These are phyloP conservation scores for Ophiosphaerella korrae DNA, from an alignment of 2,329 filamentous ascomycete species.

Conservation along the genomic window DNA sequence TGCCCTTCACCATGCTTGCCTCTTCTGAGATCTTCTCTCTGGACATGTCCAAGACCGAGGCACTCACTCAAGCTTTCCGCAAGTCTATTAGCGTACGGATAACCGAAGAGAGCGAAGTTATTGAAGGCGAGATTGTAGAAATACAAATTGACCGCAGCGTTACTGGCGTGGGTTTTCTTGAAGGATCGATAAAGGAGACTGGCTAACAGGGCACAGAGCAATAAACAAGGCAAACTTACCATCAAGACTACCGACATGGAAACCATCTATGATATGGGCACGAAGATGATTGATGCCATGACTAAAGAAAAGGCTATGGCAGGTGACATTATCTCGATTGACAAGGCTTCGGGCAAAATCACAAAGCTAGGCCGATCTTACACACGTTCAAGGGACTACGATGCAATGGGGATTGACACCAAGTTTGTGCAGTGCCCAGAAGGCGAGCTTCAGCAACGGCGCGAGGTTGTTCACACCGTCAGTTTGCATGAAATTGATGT, in stretches of 20 bases:
- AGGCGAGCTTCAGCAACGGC: constrained; percentile 94
- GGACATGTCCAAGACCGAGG: constrained; percentile 99
- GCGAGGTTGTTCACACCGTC: constrained; percentile 96
- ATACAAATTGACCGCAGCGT: constrained; percentile 98
- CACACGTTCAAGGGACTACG: constrained; percentile 94
- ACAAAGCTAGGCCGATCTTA: constrained; percentile 95
- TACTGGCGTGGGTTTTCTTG: constrained; percentile 67
- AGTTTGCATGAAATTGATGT: constrained; percentile 98
- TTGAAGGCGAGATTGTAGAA: constrained; percentile 98
- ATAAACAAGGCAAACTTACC: constrained; percentile 98
- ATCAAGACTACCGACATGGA: constrained; percentile 99
- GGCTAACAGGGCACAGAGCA: constrained; percentile 59
- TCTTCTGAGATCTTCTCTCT: constrained; percentile 98
- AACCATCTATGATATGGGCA: constrained; percentile 98
- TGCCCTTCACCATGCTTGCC: constrained; percentile 94
- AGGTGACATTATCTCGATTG: constrained; percentile 96
- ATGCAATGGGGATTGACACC: constrained; percentile 97
- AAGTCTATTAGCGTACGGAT: constrained; percentile 98
- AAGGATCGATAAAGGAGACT: background rate
- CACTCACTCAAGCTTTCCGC: constrained; percentile 96
- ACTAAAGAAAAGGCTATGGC: constrained; percentile 99
- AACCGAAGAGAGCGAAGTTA: constrained; percentile 98
- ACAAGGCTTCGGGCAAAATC: constrained; percentile 98
- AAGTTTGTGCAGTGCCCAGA: constrained; percentile 98
- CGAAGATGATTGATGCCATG: constrained; percentile 99